Evolutionary conservation across 306 rosid species (phyloP).

Genomic region (Trifolium dubium): DNA sequence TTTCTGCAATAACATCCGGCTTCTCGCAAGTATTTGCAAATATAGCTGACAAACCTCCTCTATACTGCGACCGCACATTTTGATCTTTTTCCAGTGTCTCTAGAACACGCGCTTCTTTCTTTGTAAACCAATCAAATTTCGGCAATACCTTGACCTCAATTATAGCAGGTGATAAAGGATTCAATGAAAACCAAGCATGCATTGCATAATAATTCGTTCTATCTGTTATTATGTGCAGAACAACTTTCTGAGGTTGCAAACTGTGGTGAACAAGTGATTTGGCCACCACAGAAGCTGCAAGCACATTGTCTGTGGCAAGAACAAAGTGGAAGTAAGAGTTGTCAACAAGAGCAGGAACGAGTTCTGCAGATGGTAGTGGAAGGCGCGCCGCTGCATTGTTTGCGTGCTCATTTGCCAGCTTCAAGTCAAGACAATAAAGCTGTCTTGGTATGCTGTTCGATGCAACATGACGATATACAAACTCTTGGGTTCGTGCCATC

Average conservation of each 20-base stretch:
- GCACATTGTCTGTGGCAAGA: constrained; percentile 92
- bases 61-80: constrained; percentile 64
- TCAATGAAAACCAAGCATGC: constrained; percentile 98
- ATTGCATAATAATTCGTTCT: constrained; percentile 84
- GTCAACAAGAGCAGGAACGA: constrained; percentile 85
- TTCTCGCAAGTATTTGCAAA: constrained; percentile 75
- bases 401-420: constrained; percentile 82
- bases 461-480: constrained; percentile 86
- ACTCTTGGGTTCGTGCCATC: constrained; percentile 83
- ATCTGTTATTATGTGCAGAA: constrained; percentile 91
- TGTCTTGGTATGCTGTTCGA: constrained; percentile 97
- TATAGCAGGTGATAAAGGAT: constrained; percentile 78
- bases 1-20: constrained; percentile 77
- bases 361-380: constrained; percentile 90
- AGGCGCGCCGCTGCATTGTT: constrained; percentile 88
- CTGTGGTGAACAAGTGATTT: constrained; percentile 75
- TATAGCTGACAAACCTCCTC: constrained; percentile 94
- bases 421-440: constrained; percentile 84
- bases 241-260: constrained; percentile 65
- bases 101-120: constrained; percentile 86
- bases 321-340: constrained; percentile 82
- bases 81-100: constrained; percentile 97
- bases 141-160: constrained; percentile 95
- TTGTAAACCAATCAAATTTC: constrained; percentile 93
- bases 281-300: constrained; percentile 92